Conservation (phyloP, 1,284 basidiomycete genomes). For the Coriolopsis trogii region DNA sequence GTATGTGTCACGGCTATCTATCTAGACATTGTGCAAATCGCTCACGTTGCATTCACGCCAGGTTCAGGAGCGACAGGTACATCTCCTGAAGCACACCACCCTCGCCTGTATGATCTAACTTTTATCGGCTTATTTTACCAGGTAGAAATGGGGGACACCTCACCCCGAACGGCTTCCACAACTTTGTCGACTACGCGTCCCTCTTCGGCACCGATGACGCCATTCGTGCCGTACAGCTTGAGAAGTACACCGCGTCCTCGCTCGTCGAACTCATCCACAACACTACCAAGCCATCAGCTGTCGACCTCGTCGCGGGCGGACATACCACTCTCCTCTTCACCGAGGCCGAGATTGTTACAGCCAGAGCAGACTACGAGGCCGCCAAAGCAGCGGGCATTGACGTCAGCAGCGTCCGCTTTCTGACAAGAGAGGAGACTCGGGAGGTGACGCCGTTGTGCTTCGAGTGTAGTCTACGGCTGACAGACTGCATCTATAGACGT, state of each 20-base stretch:
- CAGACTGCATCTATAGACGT: slow-evolving; percentile 41
- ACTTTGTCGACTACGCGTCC: slow-evolving; percentile 44
- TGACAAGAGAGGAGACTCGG: slow-evolving; percentile 50
- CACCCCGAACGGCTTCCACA: slow-evolving; percentile 51
- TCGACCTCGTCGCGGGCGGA: slow-evolving; percentile 68
- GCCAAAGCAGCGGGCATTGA: slow-evolving; percentile 58
- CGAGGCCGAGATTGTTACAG: slow-evolving; percentile 41
- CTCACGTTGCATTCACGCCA: slow-evolving; percentile 31
- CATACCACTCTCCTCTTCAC: slow-evolving; percentile 58
- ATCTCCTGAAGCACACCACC: neutral
- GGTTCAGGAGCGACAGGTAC: slow-evolving; percentile 82
- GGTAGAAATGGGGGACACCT: slow-evolving; percentile 83
- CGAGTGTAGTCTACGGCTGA: neutral
- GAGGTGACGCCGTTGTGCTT: slow-evolving; percentile 38
- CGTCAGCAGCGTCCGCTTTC: slow-evolving; percentile 47
- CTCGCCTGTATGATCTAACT: neutral
- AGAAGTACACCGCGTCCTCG: slow-evolving; percentile 54
- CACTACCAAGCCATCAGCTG: slow-evolving; percentile 45
- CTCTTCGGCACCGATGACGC: slow-evolving; percentile 58
- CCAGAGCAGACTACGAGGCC: slow-evolving; percentile 50
- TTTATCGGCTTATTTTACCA: slow-evolving; percentile 29
- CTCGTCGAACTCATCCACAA: slow-evolving; percentile 54
- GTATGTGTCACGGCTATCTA: slow-evolving; percentile 48
- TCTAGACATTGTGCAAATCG: neutral
- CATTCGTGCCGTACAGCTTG: slow-evolving; percentile 54